Base-by-base conservation (phyloP, 140 eudicot genomes). In the Cichorium intybus region DNA sequence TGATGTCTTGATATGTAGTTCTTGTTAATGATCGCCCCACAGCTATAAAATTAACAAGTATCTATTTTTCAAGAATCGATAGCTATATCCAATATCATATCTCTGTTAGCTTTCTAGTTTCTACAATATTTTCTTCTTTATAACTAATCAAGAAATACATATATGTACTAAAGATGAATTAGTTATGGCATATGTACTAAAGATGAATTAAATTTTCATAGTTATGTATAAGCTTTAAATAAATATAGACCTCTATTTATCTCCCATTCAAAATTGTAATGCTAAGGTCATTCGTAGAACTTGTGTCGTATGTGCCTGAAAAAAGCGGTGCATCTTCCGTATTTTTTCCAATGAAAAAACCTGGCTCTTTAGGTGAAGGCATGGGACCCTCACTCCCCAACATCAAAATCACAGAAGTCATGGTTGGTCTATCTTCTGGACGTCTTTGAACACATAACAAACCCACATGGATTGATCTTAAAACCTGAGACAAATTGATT, bases 401-500 rank as follows among this genome's bases (percentile, higher is more conserved):
- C 86, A 77, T 84, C 21, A 80, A 6, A 24, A 84, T 77, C 26
- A 80, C 81, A 14, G 69, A 60, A 24, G 84, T 35, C 86, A 80
- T 79, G 14, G 35, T 56, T n/a, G 84, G 84, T 51, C 90, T 77
- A 24, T 84, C 84, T 64, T 75, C 74, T 11, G 86, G 81, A 14
- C 18, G 27, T 35, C 68, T 72, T 59, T 84, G 86, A 57, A 77
- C 90, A 9, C 91, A 84, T 49, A 80, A 55, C 39, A 81, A 73
- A 26, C 87, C 82, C 14, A 81, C 72, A 2, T 78, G 91, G 70
- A 84, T 72, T 33, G 84, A 35, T 71, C 84, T 51, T 15, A 58
- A 29, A 33, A 77, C 68, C 48, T 80, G 73, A 56, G 53, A 43
- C 50, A 57, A 45, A 24, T 28, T 3, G 33, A 27, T 14, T 10